These are phyloP conservation scores for Camptophora hylomeconis DNA, from an alignment of 2,329 filamentous ascomycete species.

Conservation along the genomic window DNA sequence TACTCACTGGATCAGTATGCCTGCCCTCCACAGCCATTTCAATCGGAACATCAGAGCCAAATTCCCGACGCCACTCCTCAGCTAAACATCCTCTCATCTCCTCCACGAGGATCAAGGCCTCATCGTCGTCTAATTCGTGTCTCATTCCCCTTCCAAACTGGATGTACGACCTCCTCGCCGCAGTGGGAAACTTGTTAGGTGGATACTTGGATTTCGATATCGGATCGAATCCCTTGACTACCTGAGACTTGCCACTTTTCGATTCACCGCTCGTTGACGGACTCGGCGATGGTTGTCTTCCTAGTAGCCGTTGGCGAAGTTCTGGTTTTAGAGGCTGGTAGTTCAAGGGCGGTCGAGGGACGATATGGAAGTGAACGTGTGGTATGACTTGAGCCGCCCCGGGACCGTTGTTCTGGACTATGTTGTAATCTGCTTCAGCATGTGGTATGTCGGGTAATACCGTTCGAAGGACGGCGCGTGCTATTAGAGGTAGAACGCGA, in stretches of 20 bases:
- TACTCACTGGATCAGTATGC: too few species aligned
- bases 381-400: constrained; percentile 84
- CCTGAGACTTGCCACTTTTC: too few species aligned
- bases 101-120: constrained; percentile 25
- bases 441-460: constrained; percentile 37
- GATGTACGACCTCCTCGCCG: constrained; percentile 20
- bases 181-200: constrained; percentile 8
- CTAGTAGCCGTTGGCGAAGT: constrained; percentile 5
- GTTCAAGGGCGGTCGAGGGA: constrained; percentile 54
- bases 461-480: constrained; percentile 61
- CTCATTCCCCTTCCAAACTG: constrained; percentile 36
- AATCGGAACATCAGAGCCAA: constrained; percentile 4
- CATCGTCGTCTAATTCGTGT: constrained; percentile 34
- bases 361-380: constrained; percentile 90
- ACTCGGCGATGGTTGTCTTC: constrained; percentile 12
- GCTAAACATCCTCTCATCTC: constrained; percentile 25
- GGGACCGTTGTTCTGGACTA: constrained; percentile 89
- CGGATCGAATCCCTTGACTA: too few species aligned
- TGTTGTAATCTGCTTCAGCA: constrained; percentile 65
- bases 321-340: constrained; percentile 5
- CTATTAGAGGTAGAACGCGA: constrained; percentile 35
- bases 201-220: constrained; percentile 7
- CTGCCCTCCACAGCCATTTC: too few species aligned
- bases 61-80: constrained; percentile 23
- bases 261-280: constrained; percentile 10